phyloP scores from a whole-genome alignment of 2,329 filamentous ascomycete genomes.

The Xylariaceae sp. region DNA sequence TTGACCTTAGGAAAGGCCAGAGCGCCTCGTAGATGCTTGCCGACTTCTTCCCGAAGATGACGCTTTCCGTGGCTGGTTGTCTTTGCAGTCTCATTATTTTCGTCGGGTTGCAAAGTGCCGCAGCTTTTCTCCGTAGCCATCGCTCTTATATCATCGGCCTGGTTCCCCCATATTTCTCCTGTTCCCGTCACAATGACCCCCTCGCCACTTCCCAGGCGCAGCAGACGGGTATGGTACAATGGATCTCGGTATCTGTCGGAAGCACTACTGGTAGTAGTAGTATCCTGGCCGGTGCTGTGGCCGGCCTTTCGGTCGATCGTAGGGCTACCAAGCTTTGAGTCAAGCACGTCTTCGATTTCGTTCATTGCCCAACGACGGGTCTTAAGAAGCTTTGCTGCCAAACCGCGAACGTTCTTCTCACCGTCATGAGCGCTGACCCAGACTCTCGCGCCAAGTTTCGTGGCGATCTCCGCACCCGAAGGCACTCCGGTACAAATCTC shows the following conservation, averaged over 20 bases:
- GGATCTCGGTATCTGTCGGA: conserved; percentile 10
- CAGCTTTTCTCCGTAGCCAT: not conserved
- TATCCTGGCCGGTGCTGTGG: too few relatives aligned
- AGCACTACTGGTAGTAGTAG: too few relatives aligned
- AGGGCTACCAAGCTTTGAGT: too few relatives aligned
- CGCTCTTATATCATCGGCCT: not conserved
- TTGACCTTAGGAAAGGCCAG: not conserved
- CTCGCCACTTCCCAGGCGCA: conserved; percentile 40
- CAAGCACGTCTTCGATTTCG: conserved; percentile 39
- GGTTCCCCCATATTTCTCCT: conserved; percentile 32
- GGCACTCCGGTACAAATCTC: conserved; percentile 53
- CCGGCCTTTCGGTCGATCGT: too few relatives aligned
- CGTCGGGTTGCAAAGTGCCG: too few relatives aligned
- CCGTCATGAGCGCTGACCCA: conserved; percentile 62
- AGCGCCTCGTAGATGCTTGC: too few relatives aligned
- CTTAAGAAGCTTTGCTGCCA: conserved; percentile 46
- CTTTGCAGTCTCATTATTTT: too few relatives aligned
- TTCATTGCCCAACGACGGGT: conserved; percentile 41
- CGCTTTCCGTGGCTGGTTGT: too few relatives aligned
- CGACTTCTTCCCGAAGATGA: too few relatives aligned
- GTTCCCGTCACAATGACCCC: conserved; percentile 40
- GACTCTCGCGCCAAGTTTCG: conserved; percentile 45
- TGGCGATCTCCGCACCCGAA: conserved; percentile 52
- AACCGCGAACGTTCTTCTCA: conserved; percentile 50
- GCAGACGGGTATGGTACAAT: conserved; percentile 35